Conservation (phyloP, 257 asterid genomes). For the Anisodus tanguticus region DNA sequence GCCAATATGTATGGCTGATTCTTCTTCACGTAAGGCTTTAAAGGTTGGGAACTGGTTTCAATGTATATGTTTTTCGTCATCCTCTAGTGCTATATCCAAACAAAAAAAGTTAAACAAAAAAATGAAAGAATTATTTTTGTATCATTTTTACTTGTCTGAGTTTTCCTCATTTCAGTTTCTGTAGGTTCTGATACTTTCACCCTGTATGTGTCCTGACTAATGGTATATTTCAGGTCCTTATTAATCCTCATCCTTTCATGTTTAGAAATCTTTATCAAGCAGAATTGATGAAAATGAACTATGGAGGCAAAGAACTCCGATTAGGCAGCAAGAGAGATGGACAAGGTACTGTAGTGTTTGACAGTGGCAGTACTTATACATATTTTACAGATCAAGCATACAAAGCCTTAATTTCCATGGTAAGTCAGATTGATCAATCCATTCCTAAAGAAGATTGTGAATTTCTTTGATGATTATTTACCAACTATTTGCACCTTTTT, state of each 20-base stretch:
- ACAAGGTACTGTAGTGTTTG: conserved; percentile 55
- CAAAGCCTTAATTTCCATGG: conserved; percentile 52
- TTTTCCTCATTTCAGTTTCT: not conserved
- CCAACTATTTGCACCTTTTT: conserved; percentile 24
- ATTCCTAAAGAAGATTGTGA: conserved; percentile 22
- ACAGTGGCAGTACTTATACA: conserved; percentile 75
- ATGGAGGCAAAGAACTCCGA: conserved; percentile 56
- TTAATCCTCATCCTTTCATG: conserved; percentile 26
- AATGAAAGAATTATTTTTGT: not conserved
- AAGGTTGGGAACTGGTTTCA: not conserved
- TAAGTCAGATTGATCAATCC: conserved; percentile 39
- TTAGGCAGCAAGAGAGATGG: conserved; percentile 42
- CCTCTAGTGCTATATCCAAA: not conserved
- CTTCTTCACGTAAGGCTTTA: not conserved
- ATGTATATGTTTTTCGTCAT: not conserved
- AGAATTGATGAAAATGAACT: conserved; percentile 55
- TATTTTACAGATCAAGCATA: conserved; percentile 70
- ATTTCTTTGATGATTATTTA: conserved; percentile 29
- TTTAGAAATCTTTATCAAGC: conserved; percentile 66
- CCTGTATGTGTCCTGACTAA: conserved; percentile 11
- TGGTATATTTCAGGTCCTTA: conserved; percentile 28
- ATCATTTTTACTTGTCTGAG: not conserved
- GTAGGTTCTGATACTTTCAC: not conserved
- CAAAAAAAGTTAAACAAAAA: not conserved
- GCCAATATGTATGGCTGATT: not conserved